A percentile compares a stretch with the other conserved stretches of the same genome.
These are phyloP conservation scores for Fermentozyma sake DNA, from an alignment of 1,139 yeast genomes.

Conservation along the genomic window DNA sequence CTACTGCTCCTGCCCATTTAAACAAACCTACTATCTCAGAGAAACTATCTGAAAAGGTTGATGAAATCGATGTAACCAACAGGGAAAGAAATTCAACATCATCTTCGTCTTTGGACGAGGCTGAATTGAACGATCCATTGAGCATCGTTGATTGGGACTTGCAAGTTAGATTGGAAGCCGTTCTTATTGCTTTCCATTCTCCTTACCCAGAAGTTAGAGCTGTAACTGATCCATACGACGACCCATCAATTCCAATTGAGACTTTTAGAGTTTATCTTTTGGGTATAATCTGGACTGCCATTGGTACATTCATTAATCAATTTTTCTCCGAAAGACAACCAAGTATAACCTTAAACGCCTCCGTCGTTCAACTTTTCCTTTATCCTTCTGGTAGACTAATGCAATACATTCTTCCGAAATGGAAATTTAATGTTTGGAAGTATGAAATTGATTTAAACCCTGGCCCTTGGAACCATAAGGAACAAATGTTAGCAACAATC, in stretches of 20 bases:
- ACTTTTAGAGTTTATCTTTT: conserved; percentile 53
- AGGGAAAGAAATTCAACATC: too few relatives aligned
- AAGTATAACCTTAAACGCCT: conserved; percentile 38
- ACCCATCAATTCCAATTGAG: conserved; percentile 45
- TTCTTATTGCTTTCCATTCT: conserved; percentile 45
- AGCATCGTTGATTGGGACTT: conserved; percentile 13
- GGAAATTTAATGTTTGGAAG: conserved; percentile 13
- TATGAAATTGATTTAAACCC: conserved; percentile 17
- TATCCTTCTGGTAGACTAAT: conserved; percentile 49
- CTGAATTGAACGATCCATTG: too few relatives aligned
- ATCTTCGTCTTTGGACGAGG: too few relatives aligned
- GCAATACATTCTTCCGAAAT: conserved; percentile 18
- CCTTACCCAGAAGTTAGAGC: conserved; percentile 66
- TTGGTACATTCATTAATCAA: conserved; percentile 55
- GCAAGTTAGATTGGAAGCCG: conserved; percentile 13
- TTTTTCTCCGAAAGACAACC: conserved; percentile 34
- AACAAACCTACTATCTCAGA: too few relatives aligned
- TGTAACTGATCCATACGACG: conserved; percentile 51
- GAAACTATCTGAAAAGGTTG: too few relatives aligned
- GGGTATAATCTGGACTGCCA: conserved; percentile 48
- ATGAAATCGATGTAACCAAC: too few relatives aligned
- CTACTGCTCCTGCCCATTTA: conserved; percentile 3
- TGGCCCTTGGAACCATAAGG: conserved; percentile 21
- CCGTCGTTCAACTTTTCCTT: conserved; percentile 55
- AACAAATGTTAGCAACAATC: conserved; percentile 19